Percentiles rank a stretch among this genome's conserved stretches.
These are phyloP conservation scores for Vaccinium vitisidaea DNA, from an alignment of 148 eudicot species.

Conservation along the genomic window DNA sequence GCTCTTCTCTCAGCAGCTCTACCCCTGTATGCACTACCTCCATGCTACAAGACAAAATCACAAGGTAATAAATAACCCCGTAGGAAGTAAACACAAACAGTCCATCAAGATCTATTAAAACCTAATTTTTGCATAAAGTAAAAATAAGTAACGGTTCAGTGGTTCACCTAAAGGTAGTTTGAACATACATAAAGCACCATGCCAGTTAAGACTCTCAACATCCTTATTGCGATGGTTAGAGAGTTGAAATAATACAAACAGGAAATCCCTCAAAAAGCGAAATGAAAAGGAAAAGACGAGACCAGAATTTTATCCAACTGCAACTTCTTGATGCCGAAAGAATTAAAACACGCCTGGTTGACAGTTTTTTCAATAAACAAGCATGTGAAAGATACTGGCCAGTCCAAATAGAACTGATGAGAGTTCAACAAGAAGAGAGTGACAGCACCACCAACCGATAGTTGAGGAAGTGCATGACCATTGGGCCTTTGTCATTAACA, in stretches of 20 bases:
- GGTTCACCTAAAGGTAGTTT: background rate
- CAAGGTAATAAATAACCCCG: background rate
- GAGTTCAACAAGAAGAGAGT: too few relatives aligned
- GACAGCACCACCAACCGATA: too few relatives aligned
- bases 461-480: background rate
- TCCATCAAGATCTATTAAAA: background rate
- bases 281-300: background rate
- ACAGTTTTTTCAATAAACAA: background rate
- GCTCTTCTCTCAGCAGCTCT: slow-evolving; percentile 98
- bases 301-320: slow-evolving; percentile 4
- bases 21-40: slow-evolving; percentile 58
- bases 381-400: background rate
- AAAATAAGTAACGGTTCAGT: too few relatives aligned
- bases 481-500: background rate
- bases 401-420: background rate
- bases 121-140: background rate
- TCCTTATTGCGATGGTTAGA: background rate
- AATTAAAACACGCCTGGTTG: background rate
- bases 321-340: background rate
- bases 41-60: slow-evolving; percentile 23
- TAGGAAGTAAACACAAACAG: background rate
- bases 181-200: background rate
- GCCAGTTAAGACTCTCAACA: background rate
- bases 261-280: background rate
- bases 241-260: background rate